Evolutionary conservation across 2,329 filamentous ascomycete genomes (phyloP), one percentile per base, ranked within the genome.

Genomic region (Davidsoniella eucalypti): DNA sequence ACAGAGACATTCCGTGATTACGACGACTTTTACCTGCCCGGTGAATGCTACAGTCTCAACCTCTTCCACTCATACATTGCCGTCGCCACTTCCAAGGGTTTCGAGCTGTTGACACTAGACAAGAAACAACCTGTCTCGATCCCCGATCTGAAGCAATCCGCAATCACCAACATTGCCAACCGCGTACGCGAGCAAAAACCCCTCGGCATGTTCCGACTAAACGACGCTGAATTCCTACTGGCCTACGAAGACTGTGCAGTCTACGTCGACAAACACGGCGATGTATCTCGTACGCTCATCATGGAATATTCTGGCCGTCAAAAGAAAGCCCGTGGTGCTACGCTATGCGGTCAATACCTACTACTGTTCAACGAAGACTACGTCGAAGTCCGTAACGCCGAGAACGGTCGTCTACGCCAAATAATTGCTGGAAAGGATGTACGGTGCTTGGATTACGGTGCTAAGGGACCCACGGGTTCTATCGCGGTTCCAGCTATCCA

Each of bases 1-100:
- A 95, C 90, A 0, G 92, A 98, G 58, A 90, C 90, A 58, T 98
- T 96, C 78, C 83, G 92, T 55, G 92, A 98, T 61, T 98, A 88
- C 63, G 92, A 98, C 67, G 92, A 96, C 58, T 98, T 98, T 66
- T 98, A 96, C 67, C 88, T 98, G 57, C 92, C 92, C 0, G 82
- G 85, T 2, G 93, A 98, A 62, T 95, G 87, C 64, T 94, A 83
- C 64, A 87, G 85, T 44, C 84, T 98, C 61, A 96, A 95, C 64
- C 76, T 98, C 48, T 98, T 96, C 75, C 87, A 95, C 63, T 87
- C 83, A 0, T 93, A 87, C 54, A 83, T 98, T 49, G 87, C 92
- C 8, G 87, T 98, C 44, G 82, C 86, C 17, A 96, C 90, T 0
- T 76, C 86, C 39, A 87, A 87, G 63, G 93, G 92, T 21, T 87